A percentile compares a stretch with the other conserved stretches of the same genome.
These are phyloP conservation scores for Globisporangium camurandrum DNA, from an alignment of 352 stramenopile genomes.

Conservation along the genomic window DNA sequence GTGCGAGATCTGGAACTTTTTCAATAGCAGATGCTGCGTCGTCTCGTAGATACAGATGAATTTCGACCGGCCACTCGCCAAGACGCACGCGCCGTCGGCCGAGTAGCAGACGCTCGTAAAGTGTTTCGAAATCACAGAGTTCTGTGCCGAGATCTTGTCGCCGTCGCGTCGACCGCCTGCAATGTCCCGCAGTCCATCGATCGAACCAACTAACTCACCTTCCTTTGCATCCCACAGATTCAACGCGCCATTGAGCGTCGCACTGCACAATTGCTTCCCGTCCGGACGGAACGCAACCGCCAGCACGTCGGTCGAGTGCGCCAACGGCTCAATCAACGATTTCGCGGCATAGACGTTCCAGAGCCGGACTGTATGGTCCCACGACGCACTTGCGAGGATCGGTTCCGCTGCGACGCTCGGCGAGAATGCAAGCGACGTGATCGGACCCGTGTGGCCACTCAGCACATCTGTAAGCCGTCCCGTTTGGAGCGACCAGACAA, in stretches of 20 bases:
- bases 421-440: slow-evolving; percentile 92
- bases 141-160: slow-evolving; percentile 79
- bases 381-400: slow-evolving; percentile 94
- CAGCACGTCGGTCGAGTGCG: slow-evolving; percentile 95
- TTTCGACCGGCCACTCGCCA: slow-evolving; percentile 96
- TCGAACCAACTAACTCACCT: slow-evolving; percentile 91
- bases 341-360: slow-evolving; percentile 99
- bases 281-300: slow-evolving; percentile 95
- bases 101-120: slow-evolving; percentile 99
- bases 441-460: slow-evolving; percentile 95
- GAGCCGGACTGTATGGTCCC: slow-evolving; percentile 97
- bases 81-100: slow-evolving; percentile 94
- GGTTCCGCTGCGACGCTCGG: slow-evolving; percentile 70
- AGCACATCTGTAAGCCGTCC: slow-evolving; percentile 97
- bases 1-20: slow-evolving; percentile 99
- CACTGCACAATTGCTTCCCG: slow-evolving; percentile 93
- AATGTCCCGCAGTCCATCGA: slow-evolving; percentile 97
- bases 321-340: slow-evolving; percentile 91
- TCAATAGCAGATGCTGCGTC: slow-evolving; percentile 92
- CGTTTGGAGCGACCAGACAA: slow-evolving; percentile 97
- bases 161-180: slow-evolving; percentile 84
- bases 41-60: slow-evolving; percentile 99
- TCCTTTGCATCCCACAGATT: slow-evolving; percentile 97
- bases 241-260: slow-evolving; percentile 94
- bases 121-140: slow-evolving; percentile 93